Percentiles rank a stretch among this genome's conserved stretches.
Evolutionary conservation across 2,329 filamentous ascomycete species (phyloP).

Genomic region (Penicillium sumatraense): DNA sequence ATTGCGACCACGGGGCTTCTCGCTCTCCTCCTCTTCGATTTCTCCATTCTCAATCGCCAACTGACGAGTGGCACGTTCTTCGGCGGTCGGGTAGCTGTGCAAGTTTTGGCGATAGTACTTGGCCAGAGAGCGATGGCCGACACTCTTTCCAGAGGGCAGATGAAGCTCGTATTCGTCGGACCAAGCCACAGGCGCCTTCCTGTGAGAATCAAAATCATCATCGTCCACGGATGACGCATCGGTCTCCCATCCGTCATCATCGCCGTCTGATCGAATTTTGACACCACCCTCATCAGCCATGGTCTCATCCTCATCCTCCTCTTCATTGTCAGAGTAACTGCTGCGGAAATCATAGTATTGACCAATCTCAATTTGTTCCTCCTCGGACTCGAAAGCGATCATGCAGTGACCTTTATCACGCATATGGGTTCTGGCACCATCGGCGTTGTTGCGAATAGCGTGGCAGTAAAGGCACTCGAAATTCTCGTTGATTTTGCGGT

Average conservation of each 20-base stretch:
- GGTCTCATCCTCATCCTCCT: conserved; percentile 66
- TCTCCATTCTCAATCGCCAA: conserved; percentile 60
- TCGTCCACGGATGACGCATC: conserved; percentile 90
- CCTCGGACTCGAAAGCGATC: conserved; percentile 87
- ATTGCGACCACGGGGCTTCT: conserved; percentile 37
- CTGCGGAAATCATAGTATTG: conserved; percentile 97
- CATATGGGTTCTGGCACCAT: conserved; percentile 94
- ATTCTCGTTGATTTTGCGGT: conserved; percentile 76
- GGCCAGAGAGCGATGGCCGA: conserved; percentile 85
- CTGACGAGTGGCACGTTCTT: conserved; percentile 71
- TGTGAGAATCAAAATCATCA: conserved; percentile 83
- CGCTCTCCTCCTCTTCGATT: conserved; percentile 52
- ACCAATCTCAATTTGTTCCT: conserved; percentile 90
- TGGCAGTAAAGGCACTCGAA: conserved; percentile 89
- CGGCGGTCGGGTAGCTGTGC: conserved; percentile 76
- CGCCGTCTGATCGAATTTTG: conserved; percentile 63
- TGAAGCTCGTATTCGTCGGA: conserved; percentile 94
- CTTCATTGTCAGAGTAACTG: conserved; percentile 85
- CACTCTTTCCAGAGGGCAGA: conserved; percentile 83
- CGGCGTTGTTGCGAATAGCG: conserved; percentile 76
- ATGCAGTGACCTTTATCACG: conserved; percentile 95
- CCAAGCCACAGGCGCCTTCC: conserved; percentile 75
- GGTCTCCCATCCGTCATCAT: conserved; percentile 91
- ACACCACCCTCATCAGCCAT: conserved; percentile 61
- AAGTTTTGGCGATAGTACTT: conserved; percentile 94